Base-by-base conservation (phyloP, 1,139 yeast species). In the Chernovozyma aurita region DNA sequence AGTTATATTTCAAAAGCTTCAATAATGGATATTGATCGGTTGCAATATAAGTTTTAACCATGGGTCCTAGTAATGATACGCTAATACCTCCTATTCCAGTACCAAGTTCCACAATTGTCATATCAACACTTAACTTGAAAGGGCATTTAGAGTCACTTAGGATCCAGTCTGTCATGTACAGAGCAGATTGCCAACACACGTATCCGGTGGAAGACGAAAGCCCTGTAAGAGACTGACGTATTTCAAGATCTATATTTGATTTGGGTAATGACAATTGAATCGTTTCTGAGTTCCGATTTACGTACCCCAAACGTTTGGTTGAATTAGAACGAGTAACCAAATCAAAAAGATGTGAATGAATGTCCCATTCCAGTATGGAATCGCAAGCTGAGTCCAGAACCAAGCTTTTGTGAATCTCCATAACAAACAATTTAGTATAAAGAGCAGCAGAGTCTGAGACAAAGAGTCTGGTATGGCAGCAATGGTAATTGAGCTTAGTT, bases 151-250 rank as follows among this genome's bases (percentile, higher is more conserved):
- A 28, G 20, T 47, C 46, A 4, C 49, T 42, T 11, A 69, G 34
- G 2, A 78, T 34, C 86, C 87, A 82, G 32, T 76, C 73, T 0
- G 69, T 68, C 30, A 82, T 61, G 4, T 61, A 49, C 2, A 73
- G 68, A 1, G 83, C 68, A 1, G 77, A 62, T 30, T 61, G 61
- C 90, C 92, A 83, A 29, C 80, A 65, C 14, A 82, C 70, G 41
- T 77, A 85, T 4, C 92, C 92, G 0, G 90, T 83, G 3, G 85
- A 73, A 4, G 80, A 69, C 9, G 70, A 52, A 35, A 72, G 55
- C 8, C 58, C 57, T 1, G 73, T 53, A n/a, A 66, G 49, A 7
- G 76, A 70, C 42, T 74, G 79, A 9, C 53, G 45, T 5, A 74
- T 59, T 9, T 37, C 39, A 25, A 71, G 46, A 28, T 66, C 73